These are phyloP conservation scores for Nadsonia starkeyi-henricii DNA, from an alignment of 1,139 yeast genomes.

Conservation along the genomic window DNA sequence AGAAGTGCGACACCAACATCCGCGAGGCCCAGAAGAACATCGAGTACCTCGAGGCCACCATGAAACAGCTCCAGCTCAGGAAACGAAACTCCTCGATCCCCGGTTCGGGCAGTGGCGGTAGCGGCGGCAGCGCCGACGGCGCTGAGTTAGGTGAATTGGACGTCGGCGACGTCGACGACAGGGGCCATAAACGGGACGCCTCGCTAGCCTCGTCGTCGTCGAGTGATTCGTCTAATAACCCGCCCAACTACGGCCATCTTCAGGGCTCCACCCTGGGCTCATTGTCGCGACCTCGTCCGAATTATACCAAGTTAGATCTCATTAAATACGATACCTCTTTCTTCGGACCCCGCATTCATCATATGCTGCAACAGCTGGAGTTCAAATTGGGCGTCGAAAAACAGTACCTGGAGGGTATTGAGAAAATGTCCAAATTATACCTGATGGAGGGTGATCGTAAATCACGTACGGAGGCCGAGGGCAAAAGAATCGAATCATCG, in stretches of 20 bases:
- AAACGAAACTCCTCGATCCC: conserved; percentile 4
- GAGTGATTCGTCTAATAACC: neutral
- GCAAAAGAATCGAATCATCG: conserved; percentile 70
- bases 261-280: neutral
- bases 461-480: conserved; percentile 77
- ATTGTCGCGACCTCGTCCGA: conserved; percentile 12
- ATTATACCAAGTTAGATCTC: conserved; percentile 43
- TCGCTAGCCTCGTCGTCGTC: neutral
- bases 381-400: conserved; percentile 87
- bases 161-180: neutral
- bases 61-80: conserved; percentile 43
- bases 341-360: conserved; percentile 86
- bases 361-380: conserved; percentile 88
- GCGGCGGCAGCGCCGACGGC: too few species aligned
- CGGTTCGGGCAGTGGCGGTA: conserved; percentile 3
- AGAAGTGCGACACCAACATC: conserved; percentile 79
- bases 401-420: conserved; percentile 85
- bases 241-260: neutral
- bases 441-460: conserved; percentile 83
- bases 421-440: conserved; percentile 72
- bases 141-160: too few species aligned
- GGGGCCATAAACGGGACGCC: neutral
- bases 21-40: conserved; percentile 86
- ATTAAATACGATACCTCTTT: conserved; percentile 90
- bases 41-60: conserved; percentile 69